Base-by-base conservation (phyloP, 495 filamentous ascomycete genomes). In the Hypoxylon fragiforme region DNA sequence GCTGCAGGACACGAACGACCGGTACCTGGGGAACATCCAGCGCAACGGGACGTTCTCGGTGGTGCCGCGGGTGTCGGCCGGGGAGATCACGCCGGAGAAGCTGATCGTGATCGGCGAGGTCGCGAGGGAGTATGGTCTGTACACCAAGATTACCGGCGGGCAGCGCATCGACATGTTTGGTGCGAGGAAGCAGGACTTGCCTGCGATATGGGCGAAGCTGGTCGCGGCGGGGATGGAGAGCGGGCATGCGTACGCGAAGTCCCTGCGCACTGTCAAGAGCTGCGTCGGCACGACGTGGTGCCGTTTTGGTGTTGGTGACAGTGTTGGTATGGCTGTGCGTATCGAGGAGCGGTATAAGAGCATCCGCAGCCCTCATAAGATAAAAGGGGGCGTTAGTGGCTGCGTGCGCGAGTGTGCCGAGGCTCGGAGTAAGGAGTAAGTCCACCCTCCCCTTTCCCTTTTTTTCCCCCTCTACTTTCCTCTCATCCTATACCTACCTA, bases 221-320 rank as follows among this genome's bases (percentile, higher is more conserved):
- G 83, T 96, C 18, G 83, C 90, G 54, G 92, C 85, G 6, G 92
- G 92, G n/a, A 89, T 96, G 88, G 92, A 97, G 70, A 90, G 85
- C 66, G 92, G 92, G 0, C 91, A 97, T 65, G 92, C 91, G 1
- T 97, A 97, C 66, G 92, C 90, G 20, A 97, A 97, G 73, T 87
- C 88, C 15, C 73, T 97, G 45, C 81, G 92, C 36, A 95, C 92
- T 7, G 87, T 97, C 59, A 97, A 96, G 81, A 89, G 87, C 60
- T 97, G 92, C 62, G 92, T 97, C 2, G 92, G 92, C 20, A 94
- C 88, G 1, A 95, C 90, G 1, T 97, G 92, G 92, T 97, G 92
- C 62, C 79, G 92, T 4, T 97, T 89, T 58, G 92, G 92, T 52
- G 85, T 96, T 50, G 90, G 90, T 31, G 92, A 97, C 73, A 94